A percentile compares a stretch with the other conserved stretches of the same genome.
These are phyloP conservation scores for Posidonia australis DNA, from an alignment of 106 monocot genomes.

Conservation along the genomic window DNA sequence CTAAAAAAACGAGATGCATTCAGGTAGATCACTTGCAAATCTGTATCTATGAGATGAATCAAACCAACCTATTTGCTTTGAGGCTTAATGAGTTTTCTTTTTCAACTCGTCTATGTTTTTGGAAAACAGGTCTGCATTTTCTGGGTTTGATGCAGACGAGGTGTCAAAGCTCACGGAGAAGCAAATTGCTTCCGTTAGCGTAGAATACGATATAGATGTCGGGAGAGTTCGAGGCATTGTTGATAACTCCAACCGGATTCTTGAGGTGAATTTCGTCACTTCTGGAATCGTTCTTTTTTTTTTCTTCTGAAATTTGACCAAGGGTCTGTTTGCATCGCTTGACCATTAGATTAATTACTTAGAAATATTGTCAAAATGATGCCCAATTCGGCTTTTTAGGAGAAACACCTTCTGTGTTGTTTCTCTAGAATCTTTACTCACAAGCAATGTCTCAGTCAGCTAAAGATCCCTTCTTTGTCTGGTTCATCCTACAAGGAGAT, in stretches of 20 bases:
- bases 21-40: conserved; percentile 28
- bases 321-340: not conserved
- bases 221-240: conserved; percentile 50
- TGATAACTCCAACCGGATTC: conserved; percentile 68
- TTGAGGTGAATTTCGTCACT: conserved; percentile 13
- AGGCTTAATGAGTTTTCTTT: not conserved
- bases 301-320: too few species aligned
- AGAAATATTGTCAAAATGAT: too few species aligned
- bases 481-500: too few species aligned
- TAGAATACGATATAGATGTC: conserved; percentile 41
- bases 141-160: conserved; percentile 47
- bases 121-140: conserved; percentile 11
- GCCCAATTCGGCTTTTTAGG: too few species aligned
- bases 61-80: not conserved
- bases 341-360: not conserved
- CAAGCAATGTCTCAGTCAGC: too few species aligned
- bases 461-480: too few species aligned
- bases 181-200: conserved; percentile 39
- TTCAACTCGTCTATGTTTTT: not conserved
- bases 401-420: not conserved
- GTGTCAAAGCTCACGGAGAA: conserved; percentile 75
- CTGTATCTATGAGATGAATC: not conserved
- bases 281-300: too few species aligned
- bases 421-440: too few species aligned
- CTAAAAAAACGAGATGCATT: conserved; percentile 63